phyloP scores from a whole-genome alignment of 2,329 filamentous ascomycete species.

The Colletotrichum sansevieriae region DNA sequence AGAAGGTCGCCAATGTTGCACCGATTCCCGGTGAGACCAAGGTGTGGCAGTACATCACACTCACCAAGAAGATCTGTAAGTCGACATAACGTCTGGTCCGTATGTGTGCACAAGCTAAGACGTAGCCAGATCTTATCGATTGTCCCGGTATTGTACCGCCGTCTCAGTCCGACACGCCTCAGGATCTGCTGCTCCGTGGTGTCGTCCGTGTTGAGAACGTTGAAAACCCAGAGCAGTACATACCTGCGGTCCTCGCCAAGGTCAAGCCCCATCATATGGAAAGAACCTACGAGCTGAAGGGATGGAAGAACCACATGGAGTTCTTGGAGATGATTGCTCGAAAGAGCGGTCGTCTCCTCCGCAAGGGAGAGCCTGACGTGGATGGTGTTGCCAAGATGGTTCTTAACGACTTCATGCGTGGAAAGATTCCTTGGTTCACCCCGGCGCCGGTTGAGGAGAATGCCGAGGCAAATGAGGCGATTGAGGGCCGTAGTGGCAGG shows the following conservation, averaged over 20 bases:
- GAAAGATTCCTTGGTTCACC: slow-evolving; percentile 97
- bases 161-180: slow-evolving; percentile 83
- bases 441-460: slow-evolving; percentile 75
- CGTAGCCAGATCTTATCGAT: slow-evolving; percentile 78
- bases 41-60: slow-evolving; percentile 96
- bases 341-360: slow-evolving; percentile 87
- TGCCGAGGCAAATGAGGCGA: slow-evolving; percentile 61
- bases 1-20: slow-evolving; percentile 93
- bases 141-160: slow-evolving; percentile 97
- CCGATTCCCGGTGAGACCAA: slow-evolving; percentile 98
- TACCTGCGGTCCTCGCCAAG: slow-evolving; percentile 80
- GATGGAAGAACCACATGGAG: slow-evolving; percentile 80
- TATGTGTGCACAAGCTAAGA: background rate
- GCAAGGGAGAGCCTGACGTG: slow-evolving; percentile 93
- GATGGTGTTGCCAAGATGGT: slow-evolving; percentile 98
- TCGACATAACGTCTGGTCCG: background rate
- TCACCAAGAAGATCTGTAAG: slow-evolving; percentile 86
- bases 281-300: slow-evolving; percentile 89
- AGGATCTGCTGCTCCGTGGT: slow-evolving; percentile 90
- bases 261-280: slow-evolving; percentile 92
- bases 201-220: slow-evolving; percentile 97
- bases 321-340: slow-evolving; percentile 90
- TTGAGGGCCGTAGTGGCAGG: slow-evolving; percentile 81
- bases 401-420: slow-evolving; percentile 93
- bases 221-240: slow-evolving; percentile 93